Evolutionary conservation across 1,284 basidiomycete genomes (phyloP).

Genomic region (Marasmius sp.): DNA sequence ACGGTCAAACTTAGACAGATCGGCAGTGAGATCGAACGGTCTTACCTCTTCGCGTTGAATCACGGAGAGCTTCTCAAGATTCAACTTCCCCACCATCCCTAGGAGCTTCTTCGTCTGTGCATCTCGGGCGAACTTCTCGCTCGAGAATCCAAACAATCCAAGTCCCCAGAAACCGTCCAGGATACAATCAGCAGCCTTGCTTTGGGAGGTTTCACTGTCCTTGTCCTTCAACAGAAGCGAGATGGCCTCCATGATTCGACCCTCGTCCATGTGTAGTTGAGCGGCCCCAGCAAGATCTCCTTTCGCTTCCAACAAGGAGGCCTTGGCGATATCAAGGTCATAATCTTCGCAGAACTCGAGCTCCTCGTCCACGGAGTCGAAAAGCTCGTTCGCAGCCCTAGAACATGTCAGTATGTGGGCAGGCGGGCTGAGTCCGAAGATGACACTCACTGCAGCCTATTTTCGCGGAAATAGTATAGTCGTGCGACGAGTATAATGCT

Average conservation of each 20-base stretch:
- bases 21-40: neutral
- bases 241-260: slow-evolving; percentile 49
- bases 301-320: slow-evolving; percentile 44
- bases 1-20: neutral
- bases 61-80: slow-evolving; percentile 13
- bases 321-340: slow-evolving; percentile 53
- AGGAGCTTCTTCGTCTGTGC: slow-evolving; percentile 19
- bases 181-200: slow-evolving; percentile 28
- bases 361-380: slow-evolving; percentile 50
- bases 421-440: neutral
- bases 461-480: slow-evolving; percentile 46
- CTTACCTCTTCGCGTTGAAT: slow-evolving; percentile 28
- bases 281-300: slow-evolving; percentile 53
- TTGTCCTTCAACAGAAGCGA: slow-evolving; percentile 40
- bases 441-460: slow-evolving; percentile 41
- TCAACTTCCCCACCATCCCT: slow-evolving; percentile 18
- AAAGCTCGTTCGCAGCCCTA: slow-evolving; percentile 44
- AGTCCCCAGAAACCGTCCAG: slow-evolving; percentile 32
- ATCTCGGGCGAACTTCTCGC: slow-evolving; percentile 11
- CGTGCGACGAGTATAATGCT: slow-evolving; percentile 48
- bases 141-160: slow-evolving; percentile 26
- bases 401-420: neutral
- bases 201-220: slow-evolving; percentile 23
- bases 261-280: slow-evolving; percentile 51
- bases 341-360: slow-evolving; percentile 59